These are phyloP conservation scores for Penicillium sp. DNA, from an alignment of 2,329 filamentous ascomycete genomes.

Conservation along the genomic window DNA sequence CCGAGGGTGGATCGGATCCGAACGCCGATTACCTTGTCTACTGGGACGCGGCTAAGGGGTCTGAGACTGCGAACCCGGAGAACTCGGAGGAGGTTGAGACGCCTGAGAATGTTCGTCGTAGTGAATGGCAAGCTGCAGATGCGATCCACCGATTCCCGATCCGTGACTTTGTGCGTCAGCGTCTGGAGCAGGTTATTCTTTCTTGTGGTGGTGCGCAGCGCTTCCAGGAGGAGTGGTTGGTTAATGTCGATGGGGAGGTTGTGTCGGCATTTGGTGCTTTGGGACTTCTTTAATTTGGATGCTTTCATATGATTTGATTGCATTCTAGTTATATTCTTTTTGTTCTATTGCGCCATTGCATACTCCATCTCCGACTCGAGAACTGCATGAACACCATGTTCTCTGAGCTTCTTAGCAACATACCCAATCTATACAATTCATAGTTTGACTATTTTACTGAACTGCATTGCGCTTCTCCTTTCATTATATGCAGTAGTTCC, in stretches of 20 bases:
- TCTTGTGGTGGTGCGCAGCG: conserved; percentile 42
- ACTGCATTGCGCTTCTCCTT: neutral
- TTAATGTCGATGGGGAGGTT: conserved; percentile 46
- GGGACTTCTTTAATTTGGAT: conserved; percentile 30
- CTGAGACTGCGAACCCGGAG: conserved; percentile 30
- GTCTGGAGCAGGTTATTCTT: conserved; percentile 40
- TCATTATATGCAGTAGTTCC: too few species aligned
- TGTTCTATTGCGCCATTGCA: neutral
- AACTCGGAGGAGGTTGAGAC: conserved; percentile 37
- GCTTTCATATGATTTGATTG: neutral
- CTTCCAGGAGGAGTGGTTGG: conserved; percentile 45
- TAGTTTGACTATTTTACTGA: neutral
- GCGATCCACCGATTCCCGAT: conserved; percentile 46
- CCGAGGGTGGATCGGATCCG: conserved; percentile 42
- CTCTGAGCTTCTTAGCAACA: neutral
- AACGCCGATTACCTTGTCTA: conserved; percentile 45
- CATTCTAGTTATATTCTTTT: neutral
- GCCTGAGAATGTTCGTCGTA: conserved; percentile 43
- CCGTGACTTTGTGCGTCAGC: conserved; percentile 45
- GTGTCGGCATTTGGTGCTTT: conserved; percentile 41
- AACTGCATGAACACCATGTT: neutral
- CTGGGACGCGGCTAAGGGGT: conserved; percentile 32
- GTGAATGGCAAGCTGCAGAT: conserved; percentile 43
- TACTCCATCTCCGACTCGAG: neutral
- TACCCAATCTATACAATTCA: neutral